Base-by-base conservation (phyloP, 2,329 filamentous ascomycete genomes). In the Periconia macrospinosa region DNA sequence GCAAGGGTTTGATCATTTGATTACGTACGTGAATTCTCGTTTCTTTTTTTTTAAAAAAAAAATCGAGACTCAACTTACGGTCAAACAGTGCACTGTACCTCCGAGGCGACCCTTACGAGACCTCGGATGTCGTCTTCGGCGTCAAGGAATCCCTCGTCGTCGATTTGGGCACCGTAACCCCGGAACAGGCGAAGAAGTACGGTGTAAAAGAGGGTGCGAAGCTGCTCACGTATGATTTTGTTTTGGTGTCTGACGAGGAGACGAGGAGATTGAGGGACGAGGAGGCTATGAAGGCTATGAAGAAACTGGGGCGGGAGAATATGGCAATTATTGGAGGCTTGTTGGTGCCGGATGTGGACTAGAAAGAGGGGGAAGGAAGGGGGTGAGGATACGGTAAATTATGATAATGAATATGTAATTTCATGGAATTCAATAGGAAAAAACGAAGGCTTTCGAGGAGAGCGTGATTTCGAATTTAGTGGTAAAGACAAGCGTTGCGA, bases 101-200 rank as follows among this genome's bases (percentile, higher is more conserved):
- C 50, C 84, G 88, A 2, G 86, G 86, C 44, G 90, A 93, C 63
- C 88, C 88, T 0, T 94, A 93, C 69, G 90, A 93, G 76, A 89
- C 85, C 1, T 90, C 88, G 0, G 91, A 95, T 67, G 89, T 90
- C 0, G 91, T 95, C 1, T 95, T 95, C 63, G 91, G 91, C 18
- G 90, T 95, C 53, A 96, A 95, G 72, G 81, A 91, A 68, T 90
- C 87, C 27, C 78, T 95, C 13, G 89, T 73, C 18, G 61, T 73
- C 1, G 62, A 54, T 14, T 53, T 74, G 8, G 62, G 63, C 2
- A 68, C 58, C 1, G 68, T 71, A 19, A 59, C 59, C 8, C 42
- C 65, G 0, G 62, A 68, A 42, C 62, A 67, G 51, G 68, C 63
- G n/a, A 58, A 62, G 47, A 54, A 67, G 42, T 72, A 92, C 67